Base-by-base conservation (phyloP, 2,329 filamentous ascomycete species). In the Zymoseptoria crescenta region DNA sequence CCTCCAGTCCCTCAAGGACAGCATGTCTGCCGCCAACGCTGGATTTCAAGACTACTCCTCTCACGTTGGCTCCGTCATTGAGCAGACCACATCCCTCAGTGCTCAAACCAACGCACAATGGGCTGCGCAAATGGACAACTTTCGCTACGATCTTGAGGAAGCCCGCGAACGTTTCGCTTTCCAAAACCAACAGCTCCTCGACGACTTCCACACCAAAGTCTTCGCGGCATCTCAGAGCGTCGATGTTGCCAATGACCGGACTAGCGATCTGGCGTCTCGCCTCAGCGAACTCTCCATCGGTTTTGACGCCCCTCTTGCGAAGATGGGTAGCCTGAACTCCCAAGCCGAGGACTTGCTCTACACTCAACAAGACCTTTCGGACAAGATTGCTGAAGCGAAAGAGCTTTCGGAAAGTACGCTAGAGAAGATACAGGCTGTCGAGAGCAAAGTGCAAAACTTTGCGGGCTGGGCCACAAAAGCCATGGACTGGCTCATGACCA, bases 181-280 rank as follows among this genome's bases (percentile, higher is more conserved):
- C 19, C 28, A 55, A 41, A 29, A 59, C 20, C n/a, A 55, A n/a
- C 45, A 54, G 21, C n/a, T 35, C 24, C 54, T 56, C 29, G 30
- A 54, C 49, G 52, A 54, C 30, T 35, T 61, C 52, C 28, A 52
- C 24, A n/a, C 52, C 24, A 30, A 16, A 1, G 35, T 58, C 20
- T 57, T 27, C 41, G 54, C 29, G 10, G 21, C 54, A 29, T 54
- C 53, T 8, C 30, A 62, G 51, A 55, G 45, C 50, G 20, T 56
- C 30, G 56, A 55, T 13, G 28, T 50, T 21, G 55, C 56, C 29
- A 52, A 54, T 19, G 6, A n/a, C 24, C 29, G 51, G 24, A 53
- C 28, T 20, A 51, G 48, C 45, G 49, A 55, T 21, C 24, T 58
- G 30, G 48, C 56, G 19, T 35, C 45, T 35, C 48, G 52, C 10